Evolutionary conservation across 345 rosid genomes (phyloP).

Genomic region (Aquilaria yunnanensis): DNA sequence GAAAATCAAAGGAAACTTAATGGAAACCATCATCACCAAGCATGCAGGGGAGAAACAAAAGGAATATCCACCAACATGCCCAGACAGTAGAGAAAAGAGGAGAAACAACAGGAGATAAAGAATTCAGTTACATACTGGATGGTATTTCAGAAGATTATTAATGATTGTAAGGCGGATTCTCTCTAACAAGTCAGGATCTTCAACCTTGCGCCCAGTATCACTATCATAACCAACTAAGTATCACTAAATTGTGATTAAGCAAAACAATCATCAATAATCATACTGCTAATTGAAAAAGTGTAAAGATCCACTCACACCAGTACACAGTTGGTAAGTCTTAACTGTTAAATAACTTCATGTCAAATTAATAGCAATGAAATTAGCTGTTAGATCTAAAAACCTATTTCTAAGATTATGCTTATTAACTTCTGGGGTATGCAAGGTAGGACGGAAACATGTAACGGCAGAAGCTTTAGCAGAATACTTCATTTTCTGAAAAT

Average conservation of each 20-base stretch:
- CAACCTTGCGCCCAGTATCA: constrained; percentile 93
- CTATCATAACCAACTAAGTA: constrained; percentile 32
- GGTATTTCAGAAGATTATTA: constrained; percentile 90
- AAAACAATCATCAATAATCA: neutral
- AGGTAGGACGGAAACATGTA: too few species aligned
- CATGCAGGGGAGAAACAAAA: neutral
- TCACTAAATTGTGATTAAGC: neutral
- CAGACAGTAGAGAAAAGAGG: neutral
- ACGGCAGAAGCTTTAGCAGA: too few species aligned
- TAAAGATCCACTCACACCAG: too few species aligned
- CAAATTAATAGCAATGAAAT: too few species aligned
- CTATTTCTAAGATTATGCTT: too few species aligned
- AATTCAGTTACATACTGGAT: constrained; percentile 62
- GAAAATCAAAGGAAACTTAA: constrained; percentile 7
- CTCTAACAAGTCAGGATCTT: constrained; percentile 89
- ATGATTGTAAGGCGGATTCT: constrained; percentile 87
- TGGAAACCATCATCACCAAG: neutral
- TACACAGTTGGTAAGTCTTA: too few species aligned
- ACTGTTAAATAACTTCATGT: too few species aligned
- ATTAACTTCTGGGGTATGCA: too few species aligned
- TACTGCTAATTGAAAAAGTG: too few species aligned
- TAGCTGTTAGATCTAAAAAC: too few species aligned
- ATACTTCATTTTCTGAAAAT: too few species aligned
- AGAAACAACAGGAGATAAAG: neutral
- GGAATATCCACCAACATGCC: neutral